Evolutionary conservation across 345 rosid genomes (phyloP).

Genomic region (Crucihimalaya himalaica): DNA sequence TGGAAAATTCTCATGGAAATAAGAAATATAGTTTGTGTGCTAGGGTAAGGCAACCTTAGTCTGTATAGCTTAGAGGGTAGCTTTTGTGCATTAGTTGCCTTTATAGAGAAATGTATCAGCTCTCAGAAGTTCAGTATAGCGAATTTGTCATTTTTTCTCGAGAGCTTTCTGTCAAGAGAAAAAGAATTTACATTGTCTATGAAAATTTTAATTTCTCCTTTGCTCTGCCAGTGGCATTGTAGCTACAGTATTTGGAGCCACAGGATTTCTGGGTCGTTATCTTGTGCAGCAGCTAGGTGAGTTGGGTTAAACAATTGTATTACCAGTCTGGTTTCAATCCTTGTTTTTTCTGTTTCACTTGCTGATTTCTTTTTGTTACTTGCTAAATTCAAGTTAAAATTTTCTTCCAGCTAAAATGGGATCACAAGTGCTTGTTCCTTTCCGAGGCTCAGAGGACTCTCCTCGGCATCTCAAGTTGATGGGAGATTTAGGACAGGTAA

Average conservation of each 20-base stretch:
- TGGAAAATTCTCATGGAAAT: too few species aligned
- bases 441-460: constrained; percentile 89
- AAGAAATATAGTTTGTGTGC: too few species aligned
- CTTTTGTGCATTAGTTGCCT: neutral
- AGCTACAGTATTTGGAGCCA: constrained; percentile 97
- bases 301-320: constrained; percentile 25
- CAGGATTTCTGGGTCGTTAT: constrained; percentile 99
- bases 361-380: neutral
- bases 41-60: too few species aligned
- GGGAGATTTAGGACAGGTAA: constrained; percentile 99
- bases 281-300: constrained; percentile 98
- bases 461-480: constrained; percentile 95
- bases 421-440: constrained; percentile 95
- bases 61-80: neutral
- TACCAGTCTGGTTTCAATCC: neutral
- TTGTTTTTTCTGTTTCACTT: constrained; percentile 5
- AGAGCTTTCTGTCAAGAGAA: neutral
- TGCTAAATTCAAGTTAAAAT: neutral
- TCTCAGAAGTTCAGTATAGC: neutral
- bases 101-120: constrained; percentile 2
- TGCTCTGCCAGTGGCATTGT: constrained; percentile 72
- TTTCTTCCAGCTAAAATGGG: constrained; percentile 82
- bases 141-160: neutral
- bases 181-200: neutral
- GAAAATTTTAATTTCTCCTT: neutral